Base-by-base conservation (phyloP, 495 filamentous ascomycete species). In the Choiromyces venosus region DNA sequence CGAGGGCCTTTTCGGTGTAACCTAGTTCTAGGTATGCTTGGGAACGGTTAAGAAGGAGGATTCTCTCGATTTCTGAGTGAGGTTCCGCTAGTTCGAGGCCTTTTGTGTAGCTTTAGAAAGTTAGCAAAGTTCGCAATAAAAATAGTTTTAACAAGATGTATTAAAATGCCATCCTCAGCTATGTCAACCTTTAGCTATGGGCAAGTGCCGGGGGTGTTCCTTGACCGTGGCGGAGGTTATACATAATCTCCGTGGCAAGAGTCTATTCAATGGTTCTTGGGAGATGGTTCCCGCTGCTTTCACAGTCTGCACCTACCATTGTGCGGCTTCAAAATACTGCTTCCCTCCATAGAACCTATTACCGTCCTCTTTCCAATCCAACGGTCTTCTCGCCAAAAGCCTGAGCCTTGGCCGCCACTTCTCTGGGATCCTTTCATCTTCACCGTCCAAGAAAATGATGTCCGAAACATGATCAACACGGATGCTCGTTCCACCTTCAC, bases 381-480 rank as follows among this genome's bases (percentile, higher is more conserved):
- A n/a, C 14, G 46, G 25, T 14, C 39, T 42, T 33, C 71, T 76
- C 37, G 52, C 36, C 19, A 66, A 66, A n/a, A 16, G 12, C n/a
- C 37, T 64, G 19, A 71, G 40, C 38, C 37, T 44, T n/a, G 74
- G 44, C 65, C 42, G 73, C 74, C 75, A 77, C 37, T 71, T 64
- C 12, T 67, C n/a, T 29, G 68, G 74, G 38, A 76, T 37, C 18
- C 39, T 68, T 29, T 35, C 29, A 14, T 76, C 69, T 33, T 64
- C 69, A 25, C 73, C 42, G 8, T 37, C 65, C 21, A 76, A 61
- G 25, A 76, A 76, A 33, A 77, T 68, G 38, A 72, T 42, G 68
- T 77, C 74, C 18, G 75, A 76, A 65, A 77, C 65, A 72, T 77
- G 74, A 40, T 76, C 74, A 12, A 76, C 73, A 37, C 74, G 68